phyloP scores from a whole-genome alignment of 148 eudicot genomes.

The Nepenthes mirabilis region DNA sequence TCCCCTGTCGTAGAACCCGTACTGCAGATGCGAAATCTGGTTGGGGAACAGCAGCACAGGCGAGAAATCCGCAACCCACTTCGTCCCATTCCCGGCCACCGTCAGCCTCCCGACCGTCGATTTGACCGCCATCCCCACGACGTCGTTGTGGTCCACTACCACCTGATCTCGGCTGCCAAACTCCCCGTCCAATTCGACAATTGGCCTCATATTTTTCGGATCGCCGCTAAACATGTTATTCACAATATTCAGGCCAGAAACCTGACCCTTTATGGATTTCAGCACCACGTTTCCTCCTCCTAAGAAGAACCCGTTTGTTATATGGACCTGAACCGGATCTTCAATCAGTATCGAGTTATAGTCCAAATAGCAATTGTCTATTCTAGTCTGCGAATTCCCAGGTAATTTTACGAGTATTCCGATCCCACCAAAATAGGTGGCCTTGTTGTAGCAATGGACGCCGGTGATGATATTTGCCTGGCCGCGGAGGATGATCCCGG shows the following conservation, averaged over 20 bases:
- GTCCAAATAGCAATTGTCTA: slow-evolving; percentile 67
- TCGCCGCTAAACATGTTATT: slow-evolving; percentile 77
- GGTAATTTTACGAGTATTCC: slow-evolving; percentile 62
- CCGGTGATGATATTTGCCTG: slow-evolving; percentile 70
- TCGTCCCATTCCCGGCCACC: slow-evolving; percentile 35
- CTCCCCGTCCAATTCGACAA: slow-evolving; percentile 53
- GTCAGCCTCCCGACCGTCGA: slow-evolving; percentile 42
- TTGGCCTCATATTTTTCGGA: slow-evolving; percentile 32
- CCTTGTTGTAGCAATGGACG: slow-evolving; percentile 90
- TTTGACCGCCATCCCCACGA: slow-evolving; percentile 55
- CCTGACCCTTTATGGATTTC: slow-evolving; percentile 51
- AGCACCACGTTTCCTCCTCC: slow-evolving; percentile 57
- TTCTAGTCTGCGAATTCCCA: slow-evolving; percentile 72
- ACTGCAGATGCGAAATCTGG: slow-evolving; percentile 49
- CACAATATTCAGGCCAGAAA: slow-evolving; percentile 49
- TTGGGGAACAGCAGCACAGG: slow-evolving; percentile 51
- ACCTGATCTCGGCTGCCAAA: slow-evolving; percentile 51
- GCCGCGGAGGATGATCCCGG: slow-evolving; percentile 53
- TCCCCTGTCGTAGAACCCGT: slow-evolving; percentile 17
- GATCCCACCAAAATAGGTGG: slow-evolving; percentile 65
- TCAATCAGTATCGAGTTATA: slow-evolving; percentile 78
- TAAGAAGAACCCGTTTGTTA: slow-evolving; percentile 54
- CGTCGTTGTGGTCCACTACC: slow-evolving; percentile 49
- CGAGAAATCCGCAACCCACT: slow-evolving; percentile 58
- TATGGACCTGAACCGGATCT: slow-evolving; percentile 71